Evolutionary conservation across 2,329 filamentous ascomycete species (phyloP), one percentile per base, ranked within the genome.

Genomic region (Ceratocystiopsis sp.): DNA sequence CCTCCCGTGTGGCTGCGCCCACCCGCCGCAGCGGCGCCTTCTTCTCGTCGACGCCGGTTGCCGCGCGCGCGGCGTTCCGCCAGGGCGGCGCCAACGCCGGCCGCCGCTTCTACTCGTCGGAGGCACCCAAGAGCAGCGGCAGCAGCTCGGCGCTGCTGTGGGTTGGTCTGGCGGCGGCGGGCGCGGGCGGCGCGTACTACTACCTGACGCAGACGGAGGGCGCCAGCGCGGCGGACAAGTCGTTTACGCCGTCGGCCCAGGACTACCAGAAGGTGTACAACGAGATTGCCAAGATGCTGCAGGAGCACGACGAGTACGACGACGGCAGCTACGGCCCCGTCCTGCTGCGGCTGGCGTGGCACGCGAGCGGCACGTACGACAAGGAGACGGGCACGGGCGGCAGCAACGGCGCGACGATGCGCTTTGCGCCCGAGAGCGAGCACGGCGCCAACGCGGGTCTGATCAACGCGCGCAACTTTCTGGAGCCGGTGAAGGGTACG

Each of bases 231-330:
- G 64, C 68, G 34, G 52, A 67, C 59, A 73, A 73, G 57, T 59
- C 74, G 52, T 80, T 89, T 66, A 73, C 67, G 42, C 84, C 86
- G 48, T 81, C 74, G 56, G 76, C 81, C 64, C 78, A 80, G 54
- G 86, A 98, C 64, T 96, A 94, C 70, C 86, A 95, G 70, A 81
- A 84, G 63, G 84, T 96, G 43, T 96, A 96, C 69, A 75, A 95
- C 60, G 80, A 79, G 57, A 78, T 96, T 54, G 87, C 89, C 44
- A 64, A 69, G 57, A 71, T 71, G 48, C 68, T 96, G 44, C 80
- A 91, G 62, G 84, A 95, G 65, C 78, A 93, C 59, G 84, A 91
- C 54, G 81, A 95, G 52, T 96, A 96, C 61, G 89, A 96, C 57
- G 89, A 98, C 61, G 89, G 91, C 53, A 91, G 82, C 67, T 96